Base-by-base conservation (phyloP, 306 rosid species). In the Sphenostylis stenocarpa region DNA sequence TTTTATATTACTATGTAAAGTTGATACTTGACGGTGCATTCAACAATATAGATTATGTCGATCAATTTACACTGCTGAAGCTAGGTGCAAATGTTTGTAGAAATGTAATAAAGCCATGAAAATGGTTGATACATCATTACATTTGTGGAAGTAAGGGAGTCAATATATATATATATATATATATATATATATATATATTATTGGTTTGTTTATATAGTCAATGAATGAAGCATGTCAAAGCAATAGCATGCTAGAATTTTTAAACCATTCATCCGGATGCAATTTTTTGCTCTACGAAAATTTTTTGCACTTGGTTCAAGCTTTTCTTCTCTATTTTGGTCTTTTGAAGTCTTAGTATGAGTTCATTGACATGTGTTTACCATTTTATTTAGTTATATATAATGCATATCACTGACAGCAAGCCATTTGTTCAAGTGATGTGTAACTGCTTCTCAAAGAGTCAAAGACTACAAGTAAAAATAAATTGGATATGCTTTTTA, bases 321-420 rank as follows among this genome's bases (percentile, higher is more conserved):
- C 16, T 76, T 63, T 11, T 64, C 19, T 48, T 49, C 36, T 31
- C 43, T 71, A 13, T 36, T 51, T 84, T 47, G 41, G 44, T 20
- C 74, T 28, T 72, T 79, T 29, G 70, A 77, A 84, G 43, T 67
- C 76, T 39, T 51, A 4, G 39, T 69, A 49, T 8, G 71, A 9
- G 28, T 66, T 62, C 43, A 77, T 80, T 79, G 51, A 38, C 67
- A 45, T 15, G 29, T 53, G 9, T 53, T 65, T 65, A 20, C 61
- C 56, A 23, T 53, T 57, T 19, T n/a, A 38, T 1, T 43, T 1
- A 48, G 38, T 57, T n/a, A 39, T 58, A 48, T 41, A 21, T 41
- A 57, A 58, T 61, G 77, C 58, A 14, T 67, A 20, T 36, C 29
- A 58, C 23, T n/a, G 64, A 33, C 6, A 33, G 31, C 75, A 11